Percentiles rank a stretch among this genome's conserved stretches.
Evolutionary conservation across 805 yeast species (phyloP).

Genomic region (Dipodascus geniculatus): DNA sequence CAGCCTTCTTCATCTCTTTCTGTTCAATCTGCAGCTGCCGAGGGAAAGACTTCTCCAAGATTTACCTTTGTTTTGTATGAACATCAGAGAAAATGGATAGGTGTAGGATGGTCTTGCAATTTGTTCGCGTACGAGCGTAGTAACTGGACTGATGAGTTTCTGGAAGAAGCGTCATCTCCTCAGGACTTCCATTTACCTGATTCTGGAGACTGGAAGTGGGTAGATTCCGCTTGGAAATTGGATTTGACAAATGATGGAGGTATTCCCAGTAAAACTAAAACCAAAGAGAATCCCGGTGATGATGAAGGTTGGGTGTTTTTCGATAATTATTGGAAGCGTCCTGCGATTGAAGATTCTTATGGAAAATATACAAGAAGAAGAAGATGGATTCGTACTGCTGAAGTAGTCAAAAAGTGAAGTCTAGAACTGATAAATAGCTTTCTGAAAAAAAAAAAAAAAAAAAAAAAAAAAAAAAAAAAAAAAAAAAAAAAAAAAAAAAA

Average conservation of each 20-base stretch:
- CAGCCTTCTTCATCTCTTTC: constrained; percentile 13
- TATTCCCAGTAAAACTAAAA: constrained; percentile 31
- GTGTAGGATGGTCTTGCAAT: constrained; percentile 95
- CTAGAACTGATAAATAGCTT: too few relatives aligned
- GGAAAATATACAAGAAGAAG: constrained; percentile 88
- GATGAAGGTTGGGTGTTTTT: constrained; percentile 84
- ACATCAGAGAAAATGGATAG: constrained; percentile 94
- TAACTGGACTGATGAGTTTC: constrained; percentile 94
- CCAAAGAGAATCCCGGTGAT: constrained; percentile 38
- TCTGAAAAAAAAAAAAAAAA: too few relatives aligned
- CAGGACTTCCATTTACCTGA: constrained; percentile 74
- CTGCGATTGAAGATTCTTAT: constrained; percentile 77
- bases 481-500: too few relatives aligned
- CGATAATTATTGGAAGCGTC: constrained; percentile 91
- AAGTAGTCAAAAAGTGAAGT: constrained; percentile 1
- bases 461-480: too few relatives aligned
- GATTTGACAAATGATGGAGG: constrained; percentile 86
- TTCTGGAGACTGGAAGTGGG: constrained; percentile 81
- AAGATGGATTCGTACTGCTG: constrained; percentile 90
- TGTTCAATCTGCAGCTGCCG: constrained; percentile 17
- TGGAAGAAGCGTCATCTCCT: constrained; percentile 72
- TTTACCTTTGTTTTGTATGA: constrained; percentile 90
- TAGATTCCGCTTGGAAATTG: constrained; percentile 82
- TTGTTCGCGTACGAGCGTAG: constrained; percentile 86
- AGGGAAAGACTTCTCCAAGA: constrained; percentile 42